Base-by-base conservation (phyloP, 2,329 filamentous ascomycete species). In the Penicillium sp. region DNA sequence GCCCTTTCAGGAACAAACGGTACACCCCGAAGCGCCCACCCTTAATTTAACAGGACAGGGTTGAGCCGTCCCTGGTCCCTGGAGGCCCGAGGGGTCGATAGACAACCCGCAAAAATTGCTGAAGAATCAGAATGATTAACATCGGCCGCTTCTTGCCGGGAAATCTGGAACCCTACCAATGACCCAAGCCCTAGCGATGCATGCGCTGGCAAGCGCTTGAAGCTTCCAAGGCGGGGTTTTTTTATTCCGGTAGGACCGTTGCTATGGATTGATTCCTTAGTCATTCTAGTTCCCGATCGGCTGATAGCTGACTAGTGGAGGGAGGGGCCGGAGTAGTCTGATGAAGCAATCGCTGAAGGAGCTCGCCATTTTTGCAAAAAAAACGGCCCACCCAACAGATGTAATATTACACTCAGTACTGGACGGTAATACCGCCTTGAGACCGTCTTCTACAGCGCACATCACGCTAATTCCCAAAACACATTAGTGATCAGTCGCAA, bases 141-240 rank as follows among this genome's bases (percentile, higher is more conserved):
- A 50, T 28, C 22, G 10, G 35, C 24, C 45, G 37, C 26, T 10
- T n/a, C 9, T 10, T 30, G 17, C 15, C 5, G 42, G 26, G 13
- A 30, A 42, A 22, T 22, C 59, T 64, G 60, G 59, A 66, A 68
- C 60, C 50, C 30, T 53, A 26, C 66, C 66, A 66, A 66, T 66
- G 50, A 60, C 15, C 37, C 37, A 22, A 17, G 44, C 38, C 55
- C 44, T 24, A 22, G 22, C 30, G 38, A 47, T 66, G 62, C 58
- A 60, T 65, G 65, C 57, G 65, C 59, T 65, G 65, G 63, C 65
- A 66, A 66, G 63, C 60, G 60, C 37, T 38, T 24, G 24, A 42
- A 35, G 19, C 22, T 45, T 8, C 17, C 30, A 17, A 45, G 28
- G 40, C 40, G 19, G 38, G 35, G n/a, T n/a, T 54, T 26, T 6